phyloP scores from a whole-genome alignment of 495 filamentous ascomycete genomes.

The Neurospora sublineolata region DNA sequence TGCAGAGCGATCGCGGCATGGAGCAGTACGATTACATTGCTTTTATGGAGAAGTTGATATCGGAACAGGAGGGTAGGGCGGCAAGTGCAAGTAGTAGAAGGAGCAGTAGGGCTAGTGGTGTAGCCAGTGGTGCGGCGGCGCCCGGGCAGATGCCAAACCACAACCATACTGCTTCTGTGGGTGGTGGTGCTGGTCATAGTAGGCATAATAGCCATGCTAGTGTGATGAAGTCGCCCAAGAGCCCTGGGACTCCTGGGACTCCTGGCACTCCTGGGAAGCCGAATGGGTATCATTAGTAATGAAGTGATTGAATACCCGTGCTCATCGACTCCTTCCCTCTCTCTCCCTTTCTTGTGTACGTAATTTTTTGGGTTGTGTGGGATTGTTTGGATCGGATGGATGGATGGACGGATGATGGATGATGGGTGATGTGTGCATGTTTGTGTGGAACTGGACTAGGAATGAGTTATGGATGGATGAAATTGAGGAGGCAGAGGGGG shows the following conservation, averaged over 20 bases:
- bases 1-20: conserved; percentile 62
- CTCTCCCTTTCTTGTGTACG: background rate
- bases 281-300: conserved; percentile 9
- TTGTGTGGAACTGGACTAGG: background rate
- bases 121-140: background rate
- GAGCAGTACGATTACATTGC: conserved; percentile 83
- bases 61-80: conserved; percentile 8
- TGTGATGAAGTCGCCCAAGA: conserved; percentile 20
- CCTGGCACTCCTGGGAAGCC: background rate
- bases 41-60: conserved; percentile 77
- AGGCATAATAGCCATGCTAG: background rate
- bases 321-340: background rate
- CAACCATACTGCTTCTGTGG: background rate
- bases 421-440: background rate
- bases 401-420: background rate
- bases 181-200: background rate
- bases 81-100: conserved; percentile 1
- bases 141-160: background rate
- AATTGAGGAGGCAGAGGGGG: background rate
- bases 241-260: background rate
- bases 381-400: background rate
- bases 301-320: background rate
- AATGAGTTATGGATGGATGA: background rate
- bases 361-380: background rate
- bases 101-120: background rate